Base-by-base conservation (phyloP, 352 stramenopile genomes). In the Pythium utonaiense region DNA sequence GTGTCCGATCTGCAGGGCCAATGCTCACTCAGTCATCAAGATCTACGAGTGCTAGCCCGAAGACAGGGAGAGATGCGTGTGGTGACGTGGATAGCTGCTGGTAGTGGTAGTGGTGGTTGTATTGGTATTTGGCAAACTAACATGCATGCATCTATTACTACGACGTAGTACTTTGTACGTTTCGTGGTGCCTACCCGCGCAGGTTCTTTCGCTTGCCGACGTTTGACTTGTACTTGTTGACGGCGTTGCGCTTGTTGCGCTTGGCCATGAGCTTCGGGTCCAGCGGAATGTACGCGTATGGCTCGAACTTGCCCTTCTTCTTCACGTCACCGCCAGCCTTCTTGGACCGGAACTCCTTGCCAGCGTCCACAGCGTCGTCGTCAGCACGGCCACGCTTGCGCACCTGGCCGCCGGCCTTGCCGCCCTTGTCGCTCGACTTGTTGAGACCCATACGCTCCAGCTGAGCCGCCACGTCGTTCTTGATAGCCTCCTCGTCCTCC, bases 271-370 rank as follows among this genome's bases (percentile, higher is more conserved):
- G 79, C 68, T 97, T 98, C 17, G 93, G 93, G 77, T 99, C 93
- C 45, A 99, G 76, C 53, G 95, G 96, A 61, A 99, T 97, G 80
- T 98, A 99, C 9, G 96, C 96, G 73, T 98, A 99, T 53, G 96
- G 96, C 69, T 99, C 95, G 28, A 98, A 91, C 76, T 98, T 98
- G 71, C 89, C 91, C 86, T 98, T 98, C 71, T 96, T 97, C 78
- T 96, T 98, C 27, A 98, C 83, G 74, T 99, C 96, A 52, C 96
- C 96, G 22, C 93, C 91, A 17, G 96, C 93, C 77, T 98, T 99
- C 80, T 97, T 98, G 0, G 86, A 86, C 31, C 95, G 93, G 77
- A 98, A 99, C 50, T 96, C 86, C 49, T 91, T 82, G 38, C 96
- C 96, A 22, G 81, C 81, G 44, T 70, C 65, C 38, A 77, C 70